Conservation (phyloP, 805 yeast species). For the Saccharomycopsis javanensis region DNA sequence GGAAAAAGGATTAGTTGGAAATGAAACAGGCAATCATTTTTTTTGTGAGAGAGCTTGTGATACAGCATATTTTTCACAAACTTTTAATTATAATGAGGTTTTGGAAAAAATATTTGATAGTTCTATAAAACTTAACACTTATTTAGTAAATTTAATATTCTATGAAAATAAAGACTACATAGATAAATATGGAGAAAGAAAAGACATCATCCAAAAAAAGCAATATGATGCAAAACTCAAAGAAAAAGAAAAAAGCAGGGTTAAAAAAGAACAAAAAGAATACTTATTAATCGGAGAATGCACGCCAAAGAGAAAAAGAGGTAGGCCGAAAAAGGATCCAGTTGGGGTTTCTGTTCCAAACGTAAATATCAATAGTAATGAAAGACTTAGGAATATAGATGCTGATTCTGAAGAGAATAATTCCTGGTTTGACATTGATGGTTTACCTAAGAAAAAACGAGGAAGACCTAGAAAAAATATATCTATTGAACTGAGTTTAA, state of each 20-base stretch:
- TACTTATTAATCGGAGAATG: background rate
- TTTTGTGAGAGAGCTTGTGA: conserved; percentile 37
- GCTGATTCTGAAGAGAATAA: no score
- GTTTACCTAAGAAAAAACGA: conserved; percentile 19
- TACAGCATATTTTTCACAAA: conserved; percentile 27
- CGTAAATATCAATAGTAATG: no score
- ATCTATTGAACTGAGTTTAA: conserved; percentile 23
- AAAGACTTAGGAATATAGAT: no score
- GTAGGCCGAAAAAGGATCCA: conserved; percentile 24
- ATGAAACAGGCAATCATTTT: conserved; percentile 25
- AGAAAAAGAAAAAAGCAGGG: background rate
- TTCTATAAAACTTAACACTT: conserved; percentile 27
- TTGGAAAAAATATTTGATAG: conserved; percentile 22
- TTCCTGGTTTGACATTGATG: no score
- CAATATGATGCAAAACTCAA: conserved; percentile 2
- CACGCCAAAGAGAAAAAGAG: background rate
- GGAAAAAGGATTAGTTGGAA: background rate
- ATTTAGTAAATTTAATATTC: conserved; percentile 23
- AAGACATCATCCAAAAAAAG: conserved; percentile 11
- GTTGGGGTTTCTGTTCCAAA: background rate
- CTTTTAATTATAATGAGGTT: conserved; percentile 33
- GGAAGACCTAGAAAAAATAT: conserved; percentile 26
- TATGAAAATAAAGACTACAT: conserved; percentile 12
- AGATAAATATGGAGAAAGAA: conserved; percentile 5
- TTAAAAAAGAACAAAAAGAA: conserved; percentile 20